A percentile compares a stretch with the other conserved stretches of the same genome.
phyloP scores from a whole-genome alignment of 140 eudicot genomes.

The Cichorium intybus region DNA sequence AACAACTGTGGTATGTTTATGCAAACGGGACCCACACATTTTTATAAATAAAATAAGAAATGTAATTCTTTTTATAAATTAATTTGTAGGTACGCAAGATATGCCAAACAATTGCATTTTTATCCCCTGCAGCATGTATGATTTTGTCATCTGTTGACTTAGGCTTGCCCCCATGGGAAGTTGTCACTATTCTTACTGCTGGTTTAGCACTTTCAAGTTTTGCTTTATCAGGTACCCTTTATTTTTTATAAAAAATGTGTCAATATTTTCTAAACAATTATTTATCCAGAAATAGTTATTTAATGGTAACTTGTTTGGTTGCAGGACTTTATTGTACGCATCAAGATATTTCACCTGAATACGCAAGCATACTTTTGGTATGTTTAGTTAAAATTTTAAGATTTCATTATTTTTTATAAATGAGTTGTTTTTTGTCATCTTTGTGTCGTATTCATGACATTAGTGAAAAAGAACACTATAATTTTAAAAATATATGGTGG shows the following conservation, averaged over 20 bases:
- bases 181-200: slow-evolving; percentile 70
- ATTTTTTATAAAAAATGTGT: too few species aligned
- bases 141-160: slow-evolving; percentile 72
- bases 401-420: not conserved
- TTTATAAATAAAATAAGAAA: not conserved
- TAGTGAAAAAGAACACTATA: too few species aligned
- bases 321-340: slow-evolving; percentile 95
- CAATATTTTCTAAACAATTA: too few species aligned
- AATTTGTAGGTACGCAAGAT: slow-evolving; percentile 74
- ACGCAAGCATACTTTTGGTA: slow-evolving; percentile 98
- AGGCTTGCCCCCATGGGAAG: slow-evolving; percentile 92
- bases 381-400: slow-evolving; percentile 24
- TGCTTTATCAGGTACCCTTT: slow-evolving; percentile 79
- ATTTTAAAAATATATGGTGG: too few species aligned
- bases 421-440: not conserved
- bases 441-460: too few species aligned
- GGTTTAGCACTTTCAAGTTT: slow-evolving; percentile 95
- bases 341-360: slow-evolving; percentile 97
- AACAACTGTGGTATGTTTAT: slow-evolving; percentile 62
- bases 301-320: slow-evolving; percentile 18
- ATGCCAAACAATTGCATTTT: slow-evolving; percentile 90
- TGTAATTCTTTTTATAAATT: not conserved
- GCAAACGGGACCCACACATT: not conserved
- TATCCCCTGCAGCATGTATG: slow-evolving; percentile 98
- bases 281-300: not conserved